Percentiles rank a stretch among this genome's conserved stretches.
These are phyloP conservation scores for Polygonum aviculare DNA, from an alignment of 148 eudicot genomes.

Conservation along the genomic window DNA sequence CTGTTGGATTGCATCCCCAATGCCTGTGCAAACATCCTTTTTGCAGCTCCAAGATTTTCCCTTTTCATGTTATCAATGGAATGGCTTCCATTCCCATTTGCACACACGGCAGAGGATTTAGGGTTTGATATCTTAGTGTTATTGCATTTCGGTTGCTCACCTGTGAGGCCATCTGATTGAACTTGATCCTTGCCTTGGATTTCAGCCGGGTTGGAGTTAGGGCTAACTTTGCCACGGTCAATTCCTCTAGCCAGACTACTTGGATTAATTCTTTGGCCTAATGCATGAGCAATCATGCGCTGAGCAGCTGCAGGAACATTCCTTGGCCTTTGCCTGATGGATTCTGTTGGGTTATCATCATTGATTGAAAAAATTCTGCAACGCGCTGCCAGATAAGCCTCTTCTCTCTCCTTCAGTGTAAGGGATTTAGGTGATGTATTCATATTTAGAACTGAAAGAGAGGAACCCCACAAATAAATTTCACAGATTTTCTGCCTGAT, in stretches of 20 bases:
- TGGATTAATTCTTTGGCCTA: slow-evolving; percentile 54
- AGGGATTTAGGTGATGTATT: slow-evolving; percentile 22
- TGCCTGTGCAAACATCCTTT: slow-evolving; percentile 88
- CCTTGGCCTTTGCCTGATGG: slow-evolving; percentile 45
- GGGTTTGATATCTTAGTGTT: slow-evolving; percentile 13
- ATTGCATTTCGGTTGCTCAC: slow-evolving; percentile 3
- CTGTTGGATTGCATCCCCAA: slow-evolving; percentile 43
- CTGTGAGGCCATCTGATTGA: slow-evolving; percentile 5
- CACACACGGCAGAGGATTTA: slow-evolving; percentile 12
- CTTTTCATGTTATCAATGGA: slow-evolving; percentile 31
- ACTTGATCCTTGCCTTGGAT: slow-evolving; percentile 21
- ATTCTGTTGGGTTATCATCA: slow-evolving; percentile 26
- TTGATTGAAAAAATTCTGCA: slow-evolving; percentile 60
- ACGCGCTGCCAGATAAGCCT: slow-evolving; percentile 80
- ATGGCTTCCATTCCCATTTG: slow-evolving; percentile 21
- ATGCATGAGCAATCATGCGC: slow-evolving; percentile 96
- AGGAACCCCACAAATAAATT: neutral
- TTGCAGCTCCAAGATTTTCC: slow-evolving; percentile 87
- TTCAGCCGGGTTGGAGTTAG: slow-evolving; percentile 15
- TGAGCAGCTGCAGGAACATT: slow-evolving; percentile 78
- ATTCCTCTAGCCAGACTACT: slow-evolving; percentile 17
- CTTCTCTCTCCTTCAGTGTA: slow-evolving; percentile 71
- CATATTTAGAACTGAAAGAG: slow-evolving; percentile 36
- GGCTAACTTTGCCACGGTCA: slow-evolving; percentile 9
- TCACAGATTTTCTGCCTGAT: neutral